These are phyloP conservation scores for Podospora tetraspora DNA, from an alignment of 495 filamentous ascomycete genomes.

Conservation along the genomic window DNA sequence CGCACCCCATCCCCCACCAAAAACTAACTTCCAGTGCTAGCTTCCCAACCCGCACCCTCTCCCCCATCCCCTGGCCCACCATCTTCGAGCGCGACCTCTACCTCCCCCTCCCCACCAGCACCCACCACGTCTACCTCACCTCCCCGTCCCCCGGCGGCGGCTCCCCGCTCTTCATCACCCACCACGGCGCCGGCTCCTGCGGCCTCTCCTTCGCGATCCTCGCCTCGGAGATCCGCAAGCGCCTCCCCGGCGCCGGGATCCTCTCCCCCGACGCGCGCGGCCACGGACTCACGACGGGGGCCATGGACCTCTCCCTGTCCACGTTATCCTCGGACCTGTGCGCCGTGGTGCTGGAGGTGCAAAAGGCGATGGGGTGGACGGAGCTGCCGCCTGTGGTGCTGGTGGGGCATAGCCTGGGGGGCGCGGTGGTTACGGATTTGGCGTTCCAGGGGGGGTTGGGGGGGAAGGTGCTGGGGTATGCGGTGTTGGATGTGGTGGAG, in stretches of 20 bases:
- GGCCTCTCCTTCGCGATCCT: slow-evolving; percentile 58
- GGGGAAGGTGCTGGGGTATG: slow-evolving; percentile 69
- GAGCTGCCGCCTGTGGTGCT: slow-evolving; percentile 69
- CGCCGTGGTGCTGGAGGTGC: slow-evolving; percentile 59
- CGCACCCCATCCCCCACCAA: not conserved
- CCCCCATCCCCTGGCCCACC: slow-evolving; percentile 73
- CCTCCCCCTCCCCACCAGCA: slow-evolving; percentile 40
- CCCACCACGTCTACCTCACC: slow-evolving; percentile 82
- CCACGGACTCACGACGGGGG: slow-evolving; percentile 64
- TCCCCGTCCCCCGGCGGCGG: slow-evolving; percentile 41
- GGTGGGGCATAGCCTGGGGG: slow-evolving; percentile 91
- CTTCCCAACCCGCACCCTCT: slow-evolving; percentile 38
- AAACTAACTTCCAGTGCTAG: slow-evolving; percentile 18
- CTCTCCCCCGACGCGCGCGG: slow-evolving; percentile 80
- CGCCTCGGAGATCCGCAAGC: slow-evolving; percentile 66
- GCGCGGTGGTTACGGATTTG: slow-evolving; percentile 80
- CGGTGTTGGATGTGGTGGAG: slow-evolving; percentile 93
- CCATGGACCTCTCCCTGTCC: slow-evolving; percentile 57
- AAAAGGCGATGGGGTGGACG: slow-evolving; percentile 62
- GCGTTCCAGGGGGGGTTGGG: slow-evolving; percentile 54
- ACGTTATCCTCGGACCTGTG: slow-evolving; percentile 70
- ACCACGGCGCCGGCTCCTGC: slow-evolving; percentile 52
- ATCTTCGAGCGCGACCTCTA: slow-evolving; percentile 86
- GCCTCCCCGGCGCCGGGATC: slow-evolving; percentile 74
- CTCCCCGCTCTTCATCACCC: slow-evolving; percentile 59